Conservation (phyloP, 1,284 basidiomycete genomes). For the Afroboletus lepidellus region DNA sequence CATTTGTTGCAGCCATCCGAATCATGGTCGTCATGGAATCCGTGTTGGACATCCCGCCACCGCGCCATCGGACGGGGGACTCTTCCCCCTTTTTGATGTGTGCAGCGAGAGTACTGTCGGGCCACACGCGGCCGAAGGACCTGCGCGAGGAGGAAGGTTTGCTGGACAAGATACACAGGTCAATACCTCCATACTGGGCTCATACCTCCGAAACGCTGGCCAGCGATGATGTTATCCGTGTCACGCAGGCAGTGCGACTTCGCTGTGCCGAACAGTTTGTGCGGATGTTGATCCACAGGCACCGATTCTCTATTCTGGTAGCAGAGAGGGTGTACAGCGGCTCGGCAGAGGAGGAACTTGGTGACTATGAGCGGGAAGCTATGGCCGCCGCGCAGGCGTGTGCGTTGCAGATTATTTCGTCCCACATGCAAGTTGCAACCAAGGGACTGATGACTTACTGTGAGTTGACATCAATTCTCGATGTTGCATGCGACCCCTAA, state of each 20-base stretch:
- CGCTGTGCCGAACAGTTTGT: constrained; percentile 85
- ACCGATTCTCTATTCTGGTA: constrained; percentile 70
- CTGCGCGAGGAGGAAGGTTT: constrained; percentile 77
- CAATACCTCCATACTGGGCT: constrained; percentile 74
- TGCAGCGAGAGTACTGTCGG: constrained; percentile 55
- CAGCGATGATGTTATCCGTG: constrained; percentile 82
- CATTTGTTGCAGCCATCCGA: constrained; percentile 73
- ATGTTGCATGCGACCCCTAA: constrained; percentile 10
- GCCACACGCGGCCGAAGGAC: constrained; percentile 56
- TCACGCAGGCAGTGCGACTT: constrained; percentile 83
- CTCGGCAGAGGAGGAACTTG: constrained; percentile 50
- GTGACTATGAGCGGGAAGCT: constrained; percentile 65
- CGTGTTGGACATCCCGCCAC: constrained; percentile 70
- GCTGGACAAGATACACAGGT: constrained; percentile 73
- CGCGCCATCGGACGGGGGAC: constrained; percentile 51
- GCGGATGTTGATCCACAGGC: constrained; percentile 75
- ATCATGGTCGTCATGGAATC: constrained; percentile 83
- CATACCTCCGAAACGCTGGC: constrained; percentile 78
- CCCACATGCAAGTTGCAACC: constrained; percentile 80
- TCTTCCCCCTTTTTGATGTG: constrained; percentile 60
- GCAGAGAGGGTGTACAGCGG: constrained; percentile 57
- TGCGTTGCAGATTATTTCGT: constrained; percentile 78
- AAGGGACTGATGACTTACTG: constrained; percentile 93
- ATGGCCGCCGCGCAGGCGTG: constrained; percentile 67
- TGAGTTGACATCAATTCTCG: constrained; percentile 41